Evolutionary conservation across 164 flowering plant genomes (phyloP).

Genomic region (Vitis vinifera): DNA sequence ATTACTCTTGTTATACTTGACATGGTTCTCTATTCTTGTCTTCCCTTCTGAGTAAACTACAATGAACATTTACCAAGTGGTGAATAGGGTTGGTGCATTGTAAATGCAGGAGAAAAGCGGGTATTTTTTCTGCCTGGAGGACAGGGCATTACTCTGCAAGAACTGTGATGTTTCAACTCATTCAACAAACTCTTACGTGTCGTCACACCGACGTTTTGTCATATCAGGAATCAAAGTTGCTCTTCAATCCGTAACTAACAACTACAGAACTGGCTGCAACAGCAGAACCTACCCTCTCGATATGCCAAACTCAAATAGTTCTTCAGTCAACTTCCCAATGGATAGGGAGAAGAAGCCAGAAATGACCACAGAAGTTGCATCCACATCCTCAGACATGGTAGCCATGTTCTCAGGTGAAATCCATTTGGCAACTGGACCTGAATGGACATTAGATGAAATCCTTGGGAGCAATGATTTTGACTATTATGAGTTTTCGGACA

Average conservation of each 20-base stretch:
- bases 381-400: background rate
- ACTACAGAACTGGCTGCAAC: conserved; percentile 2
- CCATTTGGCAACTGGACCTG: background rate
- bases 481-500: background rate
- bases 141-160: conserved; percentile 32
- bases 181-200: conserved; percentile 15
- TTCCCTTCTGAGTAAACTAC: background rate
- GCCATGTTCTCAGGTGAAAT: background rate
- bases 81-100: background rate
- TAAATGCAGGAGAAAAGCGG: conserved; percentile 29
- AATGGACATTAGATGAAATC: conserved; percentile 1
- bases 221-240: conserved; percentile 32
- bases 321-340: background rate
- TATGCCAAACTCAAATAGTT: background rate
- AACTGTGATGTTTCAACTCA: conserved; percentile 35
- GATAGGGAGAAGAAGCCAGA: background rate
- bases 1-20: background rate
- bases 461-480: background rate
- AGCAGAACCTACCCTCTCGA: background rate
- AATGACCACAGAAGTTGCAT: background rate
- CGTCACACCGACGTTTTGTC: conserved; percentile 37
- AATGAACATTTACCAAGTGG: background rate
- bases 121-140: conserved; percentile 40
- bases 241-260: conserved; percentile 12
- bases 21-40: background rate